Conservation (phyloP, 192 early-diverging fungal species). For the Coemansia sp. region DNA sequence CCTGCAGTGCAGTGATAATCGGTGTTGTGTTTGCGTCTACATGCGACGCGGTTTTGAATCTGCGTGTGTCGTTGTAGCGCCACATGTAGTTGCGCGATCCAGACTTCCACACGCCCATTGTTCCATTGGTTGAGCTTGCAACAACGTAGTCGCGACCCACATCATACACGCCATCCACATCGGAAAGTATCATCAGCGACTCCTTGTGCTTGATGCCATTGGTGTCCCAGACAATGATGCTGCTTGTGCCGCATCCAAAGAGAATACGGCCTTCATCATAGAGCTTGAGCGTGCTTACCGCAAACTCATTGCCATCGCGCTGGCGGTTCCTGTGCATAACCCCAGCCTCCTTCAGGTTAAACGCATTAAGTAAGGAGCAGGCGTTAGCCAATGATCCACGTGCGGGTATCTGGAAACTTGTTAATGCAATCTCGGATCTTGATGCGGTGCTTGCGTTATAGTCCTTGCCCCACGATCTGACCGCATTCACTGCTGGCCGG, state of each 20-base stretch:
- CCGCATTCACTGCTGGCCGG: background rate
- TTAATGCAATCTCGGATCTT: constrained; percentile 20
- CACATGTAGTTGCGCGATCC: constrained; percentile 42
- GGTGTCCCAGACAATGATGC: constrained; percentile 30
- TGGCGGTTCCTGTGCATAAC: constrained; percentile 11
- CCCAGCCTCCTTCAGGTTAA: constrained; percentile 14
- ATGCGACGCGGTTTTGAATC: background rate
- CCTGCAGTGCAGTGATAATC: constrained; percentile 26
- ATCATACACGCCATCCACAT: constrained; percentile 41
- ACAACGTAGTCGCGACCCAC: constrained; percentile 45
- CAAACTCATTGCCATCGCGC: constrained; percentile 18
- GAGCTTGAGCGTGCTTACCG: constrained; percentile 29
- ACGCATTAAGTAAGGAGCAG: constrained; percentile 19
- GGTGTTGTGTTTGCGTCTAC: background rate
- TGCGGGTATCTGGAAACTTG: constrained; percentile 25
- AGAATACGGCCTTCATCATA: constrained; percentile 34
- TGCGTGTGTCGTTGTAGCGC: constrained; percentile 50
- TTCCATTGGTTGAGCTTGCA: constrained; percentile 30
- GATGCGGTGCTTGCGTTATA: background rate
- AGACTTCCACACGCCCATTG: constrained; percentile 47
- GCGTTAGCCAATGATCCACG: constrained; percentile 13
- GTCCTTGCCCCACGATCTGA: constrained; percentile 10
- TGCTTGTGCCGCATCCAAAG: constrained; percentile 32
- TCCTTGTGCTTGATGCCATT: constrained; percentile 25
- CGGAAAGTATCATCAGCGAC: constrained; percentile 33